Evolutionary conservation across 345 rosid species (phyloP).

Genomic region (Pistacia integerrima): DNA sequence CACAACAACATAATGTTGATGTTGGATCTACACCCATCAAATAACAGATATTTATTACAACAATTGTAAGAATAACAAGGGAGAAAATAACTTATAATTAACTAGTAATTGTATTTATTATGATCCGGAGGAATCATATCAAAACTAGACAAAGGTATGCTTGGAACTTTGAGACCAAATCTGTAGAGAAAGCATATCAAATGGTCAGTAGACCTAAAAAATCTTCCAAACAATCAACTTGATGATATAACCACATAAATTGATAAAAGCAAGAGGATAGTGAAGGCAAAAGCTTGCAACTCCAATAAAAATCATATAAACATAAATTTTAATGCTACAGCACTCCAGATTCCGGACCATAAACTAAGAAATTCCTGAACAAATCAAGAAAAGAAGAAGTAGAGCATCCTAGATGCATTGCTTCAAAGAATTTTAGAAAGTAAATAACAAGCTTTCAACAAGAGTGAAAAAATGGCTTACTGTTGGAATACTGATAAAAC

Average conservation of each 20-base stretch:
- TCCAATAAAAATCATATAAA: background rate
- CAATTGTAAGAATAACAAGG: background rate
- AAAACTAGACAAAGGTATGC: slow-evolving; percentile 48
- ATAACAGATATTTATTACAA: background rate
- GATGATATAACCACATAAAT: background rate
- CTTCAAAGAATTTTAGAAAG: background rate
- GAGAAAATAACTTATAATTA: background rate
- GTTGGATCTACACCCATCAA: too few species aligned
- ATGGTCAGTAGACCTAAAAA: slow-evolving; percentile 4
- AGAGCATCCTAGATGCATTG: background rate
- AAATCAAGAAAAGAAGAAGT: background rate
- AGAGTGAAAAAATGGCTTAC: background rate
- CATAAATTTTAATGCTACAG: background rate
- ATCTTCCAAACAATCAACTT: slow-evolving; percentile 8
- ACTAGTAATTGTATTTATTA: too few species aligned
- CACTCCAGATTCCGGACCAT: too few species aligned
- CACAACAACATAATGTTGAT: too few species aligned
- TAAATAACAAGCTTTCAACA: background rate
- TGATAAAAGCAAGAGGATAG: background rate
- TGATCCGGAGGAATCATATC: slow-evolving; percentile 1
- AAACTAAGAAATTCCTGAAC: background rate
- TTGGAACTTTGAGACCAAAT: slow-evolving; percentile 48
- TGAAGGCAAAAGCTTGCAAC: background rate
- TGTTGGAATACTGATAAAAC: background rate
- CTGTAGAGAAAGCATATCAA: slow-evolving; percentile 42